A percentile compares a stretch with the other conserved stretches of the same genome.
Evolutionary conservation across 1,284 basidiomycete species (phyloP).

Genomic region (Agroathelia rolfsii): DNA sequence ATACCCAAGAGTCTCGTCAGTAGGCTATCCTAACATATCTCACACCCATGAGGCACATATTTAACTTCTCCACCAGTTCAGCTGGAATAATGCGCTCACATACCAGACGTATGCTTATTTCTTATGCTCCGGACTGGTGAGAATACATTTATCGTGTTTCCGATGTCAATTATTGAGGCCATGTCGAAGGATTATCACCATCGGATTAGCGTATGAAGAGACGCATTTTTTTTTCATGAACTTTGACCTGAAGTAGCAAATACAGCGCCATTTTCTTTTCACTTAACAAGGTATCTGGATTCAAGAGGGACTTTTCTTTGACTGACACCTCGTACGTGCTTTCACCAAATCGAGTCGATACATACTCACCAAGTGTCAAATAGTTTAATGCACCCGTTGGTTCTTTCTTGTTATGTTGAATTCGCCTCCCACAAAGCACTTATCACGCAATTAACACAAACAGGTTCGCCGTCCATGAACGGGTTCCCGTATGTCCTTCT

Average conservation of each 20-base stretch:
- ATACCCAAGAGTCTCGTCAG: too few relatives aligned
- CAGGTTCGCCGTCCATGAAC: constrained; percentile 51
- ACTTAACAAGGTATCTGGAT: constrained; percentile 46
- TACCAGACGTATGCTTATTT: constrained; percentile 30
- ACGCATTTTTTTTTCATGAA: constrained; percentile 1
- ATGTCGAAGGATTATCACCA: constrained; percentile 50
- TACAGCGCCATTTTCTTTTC: constrained; percentile 35
- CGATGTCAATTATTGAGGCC: constrained; percentile 1
- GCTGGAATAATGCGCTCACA: constrained; percentile 3
- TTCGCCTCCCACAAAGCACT: constrained; percentile 9
- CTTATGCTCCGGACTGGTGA: constrained; percentile 69
- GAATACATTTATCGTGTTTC: constrained; percentile 13
- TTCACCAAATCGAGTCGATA: constrained; percentile 2
- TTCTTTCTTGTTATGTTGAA: constrained; percentile 1
- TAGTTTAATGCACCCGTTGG: constrained; percentile 34
- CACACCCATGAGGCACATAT: too few relatives aligned
- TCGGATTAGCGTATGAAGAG: constrained; percentile 56
- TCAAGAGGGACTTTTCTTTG: constrained; percentile 62
- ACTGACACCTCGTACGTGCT: constrained; percentile 42
- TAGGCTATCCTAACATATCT: too few relatives aligned
- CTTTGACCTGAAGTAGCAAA: constrained; percentile 7
- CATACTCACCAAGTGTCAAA: constrained; percentile 9
- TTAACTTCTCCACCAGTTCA: too few relatives aligned
- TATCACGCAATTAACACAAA: constrained; percentile 31
- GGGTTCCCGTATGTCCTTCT: constrained; percentile 42